phyloP scores from a whole-genome alignment of 805 yeast genomes.

The Spencermartinsiella europaea region DNA sequence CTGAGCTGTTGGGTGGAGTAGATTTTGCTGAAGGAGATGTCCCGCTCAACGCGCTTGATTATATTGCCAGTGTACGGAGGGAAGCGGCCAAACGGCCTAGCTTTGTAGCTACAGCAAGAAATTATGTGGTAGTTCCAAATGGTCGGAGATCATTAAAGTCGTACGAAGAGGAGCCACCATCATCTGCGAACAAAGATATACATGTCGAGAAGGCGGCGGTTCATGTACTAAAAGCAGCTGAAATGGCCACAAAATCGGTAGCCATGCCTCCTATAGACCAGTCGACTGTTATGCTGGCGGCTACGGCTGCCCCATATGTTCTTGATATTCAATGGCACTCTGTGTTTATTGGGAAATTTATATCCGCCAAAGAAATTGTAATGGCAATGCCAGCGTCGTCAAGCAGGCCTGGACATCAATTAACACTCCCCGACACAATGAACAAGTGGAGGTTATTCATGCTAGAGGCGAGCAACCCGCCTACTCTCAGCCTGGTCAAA shows the following conservation, averaged over 20 bases:
- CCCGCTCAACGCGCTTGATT: slow-evolving; percentile 16
- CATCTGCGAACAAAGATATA: too few species aligned
- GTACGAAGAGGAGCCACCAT: slow-evolving; percentile 3
- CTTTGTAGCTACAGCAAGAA: slow-evolving; percentile 1
- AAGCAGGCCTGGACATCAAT: background rate
- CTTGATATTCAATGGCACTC: slow-evolving; percentile 14
- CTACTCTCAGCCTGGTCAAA: slow-evolving; percentile 30
- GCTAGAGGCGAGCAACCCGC: slow-evolving; percentile 29
- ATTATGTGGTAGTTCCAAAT: background rate
- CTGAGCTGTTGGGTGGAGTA: background rate
- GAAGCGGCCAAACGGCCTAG: slow-evolving; percentile 15
- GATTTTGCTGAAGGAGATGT: background rate
- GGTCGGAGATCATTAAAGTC: slow-evolving; percentile 4
- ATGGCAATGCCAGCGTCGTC: slow-evolving; percentile 3
- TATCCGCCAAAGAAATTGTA: slow-evolving; percentile 6
- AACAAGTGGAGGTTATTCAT: slow-evolving; percentile 42
- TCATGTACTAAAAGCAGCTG: background rate
- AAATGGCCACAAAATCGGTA: too few species aligned
- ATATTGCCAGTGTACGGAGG: slow-evolving; percentile 8
- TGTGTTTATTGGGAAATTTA: slow-evolving; percentile 8
- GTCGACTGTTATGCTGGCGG: background rate
- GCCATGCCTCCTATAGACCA: background rate
- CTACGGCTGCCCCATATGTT: background rate
- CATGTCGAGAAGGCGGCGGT: too few species aligned
- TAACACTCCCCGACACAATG: slow-evolving; percentile 35